Conservation (phyloP, 805 yeast species). For the Ascoidea rubescens region DNA sequence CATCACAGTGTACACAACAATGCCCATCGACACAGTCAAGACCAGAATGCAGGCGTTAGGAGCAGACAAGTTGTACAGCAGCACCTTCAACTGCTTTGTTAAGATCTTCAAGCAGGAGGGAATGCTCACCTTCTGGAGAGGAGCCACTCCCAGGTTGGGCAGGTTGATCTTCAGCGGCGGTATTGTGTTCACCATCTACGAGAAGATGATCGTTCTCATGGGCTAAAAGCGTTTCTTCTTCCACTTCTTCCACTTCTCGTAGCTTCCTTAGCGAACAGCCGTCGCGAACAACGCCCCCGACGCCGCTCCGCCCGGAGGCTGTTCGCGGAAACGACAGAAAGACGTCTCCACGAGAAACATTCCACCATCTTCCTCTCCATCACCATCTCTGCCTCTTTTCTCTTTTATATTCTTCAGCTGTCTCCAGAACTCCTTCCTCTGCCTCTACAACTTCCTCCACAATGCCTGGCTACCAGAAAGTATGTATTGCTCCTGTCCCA, state of each 20-base stretch:
- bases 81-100: slow-evolving; percentile 73
- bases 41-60: slow-evolving; percentile 94
- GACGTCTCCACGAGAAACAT: neutral
- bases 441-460: too few species aligned
- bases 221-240: slow-evolving; percentile 13
- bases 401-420: too few species aligned
- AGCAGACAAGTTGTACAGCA: slow-evolving; percentile 51
- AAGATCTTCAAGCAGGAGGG: slow-evolving; percentile 82
- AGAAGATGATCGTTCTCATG: slow-evolving; percentile 63
- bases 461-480: too few species aligned
- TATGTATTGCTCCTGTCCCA: too few species aligned
- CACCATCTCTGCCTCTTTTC: too few species aligned
- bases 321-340: neutral
- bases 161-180: slow-evolving; percentile 91
- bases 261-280: neutral
- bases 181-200: slow-evolving; percentile 92
- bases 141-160: slow-evolving; percentile 94
- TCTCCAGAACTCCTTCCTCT: too few species aligned
- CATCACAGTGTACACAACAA: slow-evolving; percentile 81
- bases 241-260: neutral
- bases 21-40: slow-evolving; percentile 93
- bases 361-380: too few species aligned
- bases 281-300: neutral
- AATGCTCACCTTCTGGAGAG: slow-evolving; percentile 86
- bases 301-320: neutral